Evolutionary conservation across 2,329 filamentous ascomycete genomes (phyloP).

Genomic region (Hypomyces perniciosus): DNA sequence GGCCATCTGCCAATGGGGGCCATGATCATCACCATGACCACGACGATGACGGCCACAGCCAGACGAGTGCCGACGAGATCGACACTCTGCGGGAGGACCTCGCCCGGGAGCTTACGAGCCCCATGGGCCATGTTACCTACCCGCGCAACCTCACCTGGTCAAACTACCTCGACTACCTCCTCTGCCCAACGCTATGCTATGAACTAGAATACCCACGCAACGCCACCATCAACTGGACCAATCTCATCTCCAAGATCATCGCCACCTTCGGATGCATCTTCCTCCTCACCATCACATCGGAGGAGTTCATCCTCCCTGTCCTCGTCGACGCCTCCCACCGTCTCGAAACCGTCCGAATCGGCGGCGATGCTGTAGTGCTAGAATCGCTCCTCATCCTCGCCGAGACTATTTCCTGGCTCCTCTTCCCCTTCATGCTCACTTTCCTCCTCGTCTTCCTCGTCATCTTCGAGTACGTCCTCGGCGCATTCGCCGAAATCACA

Average conservation of each 20-base stretch:
- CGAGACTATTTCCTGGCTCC: conserved; percentile 82
- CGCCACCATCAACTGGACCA: conserved; percentile 66
- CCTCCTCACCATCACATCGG: conserved; percentile 80
- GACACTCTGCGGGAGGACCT: conserved; percentile 74
- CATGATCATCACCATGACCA: conserved; percentile 19
- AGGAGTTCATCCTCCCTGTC: conserved; percentile 93
- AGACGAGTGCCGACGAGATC: conserved; percentile 43
- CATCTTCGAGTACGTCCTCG: conserved; percentile 95
- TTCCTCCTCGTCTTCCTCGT: conserved; percentile 95
- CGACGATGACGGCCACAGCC: conserved; percentile 16
- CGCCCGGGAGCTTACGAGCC: conserved; percentile 84
- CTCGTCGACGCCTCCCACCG: conserved; percentile 61
- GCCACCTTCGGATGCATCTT: conserved; percentile 97
- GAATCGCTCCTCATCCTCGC: conserved; percentile 76
- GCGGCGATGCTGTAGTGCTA: conserved; percentile 31
- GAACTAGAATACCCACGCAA: conserved; percentile 93
- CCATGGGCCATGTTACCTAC: conserved; percentile 83
- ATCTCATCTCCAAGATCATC: conserved; percentile 76
- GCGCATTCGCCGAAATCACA: conserved; percentile 91
- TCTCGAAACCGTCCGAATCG: conserved; percentile 36
- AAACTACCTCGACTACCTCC: conserved; percentile 82
- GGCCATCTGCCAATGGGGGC: not conserved
- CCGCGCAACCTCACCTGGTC: conserved; percentile 76
- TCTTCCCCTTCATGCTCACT: conserved; percentile 96
- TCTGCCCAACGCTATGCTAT: conserved; percentile 95